phyloP scores from a whole-genome alignment of 2,329 filamentous ascomycete species.

The Pyrenophora tritici-repentis region DNA sequence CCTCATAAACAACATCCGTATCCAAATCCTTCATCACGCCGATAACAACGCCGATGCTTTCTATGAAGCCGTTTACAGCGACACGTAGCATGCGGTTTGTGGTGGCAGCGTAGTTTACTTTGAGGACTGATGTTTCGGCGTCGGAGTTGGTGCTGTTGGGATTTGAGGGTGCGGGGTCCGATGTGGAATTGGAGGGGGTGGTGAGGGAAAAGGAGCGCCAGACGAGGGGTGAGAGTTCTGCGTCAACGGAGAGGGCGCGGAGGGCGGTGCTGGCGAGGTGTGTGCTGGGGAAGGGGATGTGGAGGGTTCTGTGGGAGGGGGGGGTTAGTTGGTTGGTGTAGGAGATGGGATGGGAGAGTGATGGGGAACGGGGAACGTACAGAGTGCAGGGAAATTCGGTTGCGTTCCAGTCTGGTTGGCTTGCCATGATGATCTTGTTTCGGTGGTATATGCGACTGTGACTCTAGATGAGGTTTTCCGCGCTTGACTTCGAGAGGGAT shows the following conservation, averaged over 20 bases:
- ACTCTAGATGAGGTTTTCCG: no score
- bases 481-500: no score
- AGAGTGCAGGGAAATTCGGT: slow-evolving; percentile 48
- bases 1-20: slow-evolving; percentile 71
- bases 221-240: slow-evolving; percentile 85
- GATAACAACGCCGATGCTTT: slow-evolving; percentile 80
- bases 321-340: neutral
- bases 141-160: neutral
- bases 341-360: neutral
- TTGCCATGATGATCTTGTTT: no score
- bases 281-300: slow-evolving; percentile 79
- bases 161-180: neutral
- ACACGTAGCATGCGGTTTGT: slow-evolving; percentile 97
- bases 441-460: no score
- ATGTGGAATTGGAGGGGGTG: slow-evolving; percentile 1
- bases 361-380: slow-evolving; percentile 30
- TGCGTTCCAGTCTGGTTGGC: slow-evolving; percentile 14
- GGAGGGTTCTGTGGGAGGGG: slow-evolving; percentile 62
- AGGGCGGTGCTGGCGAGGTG: slow-evolving; percentile 79
- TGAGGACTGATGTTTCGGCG: slow-evolving; percentile 58
- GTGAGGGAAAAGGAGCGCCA: slow-evolving; percentile 69
- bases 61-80: slow-evolving; percentile 94
- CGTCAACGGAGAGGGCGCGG: slow-evolving; percentile 78
- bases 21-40: slow-evolving; percentile 92
- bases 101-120: slow-evolving; percentile 79